Base-by-base conservation (phyloP, 116 monocot genomes). In the Trichopus zeylanicus region DNA sequence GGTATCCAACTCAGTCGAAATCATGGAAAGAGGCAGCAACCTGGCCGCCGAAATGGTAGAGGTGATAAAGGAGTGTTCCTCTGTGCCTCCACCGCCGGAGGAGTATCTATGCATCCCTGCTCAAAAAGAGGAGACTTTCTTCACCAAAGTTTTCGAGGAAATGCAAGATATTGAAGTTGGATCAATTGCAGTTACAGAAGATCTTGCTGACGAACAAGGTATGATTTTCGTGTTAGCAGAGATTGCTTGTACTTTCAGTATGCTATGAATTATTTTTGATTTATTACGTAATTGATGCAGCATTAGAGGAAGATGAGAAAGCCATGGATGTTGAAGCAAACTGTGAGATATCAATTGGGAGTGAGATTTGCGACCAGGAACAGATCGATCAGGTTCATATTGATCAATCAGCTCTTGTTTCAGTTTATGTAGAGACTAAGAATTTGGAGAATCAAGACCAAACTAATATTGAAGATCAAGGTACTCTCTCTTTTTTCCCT, bases 361-460 rank as follows among this genome's bases (percentile, higher is more conserved):
- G 76, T 66, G 82, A 79, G 33, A 73, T 74, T 22, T 79, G 73
- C 46, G 79, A 74, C 31, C 67, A 82, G n/a, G n/a, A n/a, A n/a
- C n/a, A n/a, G n/a, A n/a, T n/a, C n/a, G n/a, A n/a, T n/a, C n/a
- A n/a, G 19, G 31, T 52, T 46, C 67, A 53, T 3, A 2, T 65
- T 15, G 31, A 33, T 61, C 71, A 80, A 27, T 18, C 26, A 42
- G 31, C 37, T 46, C 46, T 51, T 61, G 26, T 57, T 16, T 16
- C 31, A 39, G 25, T 33, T 2, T 38, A 5, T 6, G 7, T 49
- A 11, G 26, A 68, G 47, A 67, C 64, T 29, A 57, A 61, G 47
- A 13, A 26, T 24, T 26, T 46, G 6, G 54, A 63, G 30, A 54
- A 31, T 31, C 28, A 23, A n/a, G 52, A 55, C 68, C 67, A 67